phyloP scores from a whole-genome alignment of 371 early-diverging fungal species.

The Gilbertella persicaria region DNA sequence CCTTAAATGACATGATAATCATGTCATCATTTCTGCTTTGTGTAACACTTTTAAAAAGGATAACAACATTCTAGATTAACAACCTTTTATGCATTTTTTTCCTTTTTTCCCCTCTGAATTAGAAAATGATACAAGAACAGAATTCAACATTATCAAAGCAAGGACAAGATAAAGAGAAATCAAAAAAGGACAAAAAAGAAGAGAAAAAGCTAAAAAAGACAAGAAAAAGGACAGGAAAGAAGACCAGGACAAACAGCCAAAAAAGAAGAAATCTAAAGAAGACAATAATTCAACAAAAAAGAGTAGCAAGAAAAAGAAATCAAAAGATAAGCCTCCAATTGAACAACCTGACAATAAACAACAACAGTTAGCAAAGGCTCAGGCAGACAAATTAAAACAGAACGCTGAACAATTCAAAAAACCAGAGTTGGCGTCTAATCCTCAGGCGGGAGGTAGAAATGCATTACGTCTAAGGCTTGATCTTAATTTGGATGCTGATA shows the following conservation, averaged over 20 bases:
- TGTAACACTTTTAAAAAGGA: not conserved
- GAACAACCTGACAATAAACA: not conserved
- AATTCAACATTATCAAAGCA: no score
- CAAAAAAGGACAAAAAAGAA: not conserved
- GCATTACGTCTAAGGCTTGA: slow-evolving; percentile 22
- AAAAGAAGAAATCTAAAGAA: no score
- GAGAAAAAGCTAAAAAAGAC: not conserved
- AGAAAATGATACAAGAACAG: no score
- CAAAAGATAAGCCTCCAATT: not conserved
- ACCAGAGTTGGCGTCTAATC: slow-evolving; percentile 13
- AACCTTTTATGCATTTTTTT: no score
- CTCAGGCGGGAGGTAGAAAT: slow-evolving; percentile 3
- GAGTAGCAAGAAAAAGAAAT: not conserved
- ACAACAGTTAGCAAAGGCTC: slow-evolving; percentile 3
- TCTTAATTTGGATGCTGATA: slow-evolving; percentile 27
- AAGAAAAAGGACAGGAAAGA: not conserved
- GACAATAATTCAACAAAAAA: not conserved
- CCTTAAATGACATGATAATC: not conserved
- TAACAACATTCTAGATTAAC: not conserved
- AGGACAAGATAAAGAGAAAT: no score
- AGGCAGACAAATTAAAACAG: slow-evolving; percentile 6
- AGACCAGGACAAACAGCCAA: no score
- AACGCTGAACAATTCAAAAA: slow-evolving; percentile 1
- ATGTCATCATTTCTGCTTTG: not conserved
- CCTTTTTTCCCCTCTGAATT: no score